phyloP scores from a whole-genome alignment of 1,284 basidiomycete genomes.

The Pulchroboletus neoregius region DNA sequence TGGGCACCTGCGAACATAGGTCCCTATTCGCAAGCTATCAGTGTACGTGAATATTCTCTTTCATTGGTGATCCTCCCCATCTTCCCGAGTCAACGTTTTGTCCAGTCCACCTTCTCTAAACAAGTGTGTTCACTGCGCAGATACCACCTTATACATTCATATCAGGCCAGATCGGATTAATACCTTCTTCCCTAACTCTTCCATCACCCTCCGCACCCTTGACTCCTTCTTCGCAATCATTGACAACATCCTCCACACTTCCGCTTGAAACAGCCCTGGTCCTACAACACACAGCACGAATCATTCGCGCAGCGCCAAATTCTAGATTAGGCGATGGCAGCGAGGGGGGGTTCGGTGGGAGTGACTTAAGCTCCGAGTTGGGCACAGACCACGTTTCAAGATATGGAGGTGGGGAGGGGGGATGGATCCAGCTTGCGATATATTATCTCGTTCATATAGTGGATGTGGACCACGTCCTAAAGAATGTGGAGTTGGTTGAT shows the following conservation, averaged over 20 bases:
- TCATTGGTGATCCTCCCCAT: not conserved
- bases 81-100: constrained; percentile 5
- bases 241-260: constrained; percentile 37
- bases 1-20: constrained; percentile 99
- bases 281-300: constrained; percentile 77
- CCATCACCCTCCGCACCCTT: constrained; percentile 37
- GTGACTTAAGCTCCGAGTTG: constrained; percentile 11
- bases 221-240: constrained; percentile 1
- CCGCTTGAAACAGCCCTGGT: constrained; percentile 67
- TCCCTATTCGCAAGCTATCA: constrained; percentile 93
- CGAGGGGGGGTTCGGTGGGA: constrained; percentile 26
- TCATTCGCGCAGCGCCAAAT: constrained; percentile 46
- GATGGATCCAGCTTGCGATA: constrained; percentile 55
- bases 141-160: constrained; percentile 74
- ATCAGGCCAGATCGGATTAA: constrained; percentile 93
- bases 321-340: constrained; percentile 23
- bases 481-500: constrained; percentile 36
- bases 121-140: constrained; percentile 37
- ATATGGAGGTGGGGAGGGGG: constrained; percentile 37
- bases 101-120: constrained; percentile 4
- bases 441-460: constrained; percentile 56
- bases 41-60: constrained; percentile 44
- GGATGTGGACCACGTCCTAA: constrained; percentile 43
- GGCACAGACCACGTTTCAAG: not conserved
- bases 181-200: constrained; percentile 71